Conservation (phyloP, 2,329 filamentous ascomycete genomes). For the Aureobasidium leucospermi region DNA sequence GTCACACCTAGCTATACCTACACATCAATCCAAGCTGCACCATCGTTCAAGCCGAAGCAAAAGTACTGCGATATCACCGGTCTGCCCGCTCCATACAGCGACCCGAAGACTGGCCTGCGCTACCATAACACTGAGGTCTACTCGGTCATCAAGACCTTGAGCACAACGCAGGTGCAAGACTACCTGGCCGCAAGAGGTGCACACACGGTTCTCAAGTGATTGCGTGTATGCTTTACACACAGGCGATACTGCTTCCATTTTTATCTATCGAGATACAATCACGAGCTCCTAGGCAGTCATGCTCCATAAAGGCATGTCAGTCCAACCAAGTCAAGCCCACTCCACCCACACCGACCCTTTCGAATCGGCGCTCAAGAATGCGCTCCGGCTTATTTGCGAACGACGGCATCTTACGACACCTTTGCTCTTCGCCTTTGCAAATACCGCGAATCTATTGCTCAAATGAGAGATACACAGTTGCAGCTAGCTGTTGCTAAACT, state of each 20-base stretch:
- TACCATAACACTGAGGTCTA: constrained; percentile 95
- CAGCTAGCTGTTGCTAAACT: constrained; percentile 19
- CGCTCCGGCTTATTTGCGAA: constrained; percentile 99
- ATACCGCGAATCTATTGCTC: constrained; percentile 22
- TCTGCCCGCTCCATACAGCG: constrained; percentile 80
- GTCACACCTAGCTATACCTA: constrained; percentile 69
- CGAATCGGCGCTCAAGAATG: constrained; percentile 73
- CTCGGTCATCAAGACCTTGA: constrained; percentile 68
- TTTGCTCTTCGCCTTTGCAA: constrained; percentile 60
- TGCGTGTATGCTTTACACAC: not conserved
- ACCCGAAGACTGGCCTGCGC: constrained; percentile 87
- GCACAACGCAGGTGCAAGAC: constrained; percentile 75
- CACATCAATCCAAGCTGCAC: constrained; percentile 92
- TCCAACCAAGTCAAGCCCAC: constrained; percentile 93
- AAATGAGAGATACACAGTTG: constrained; percentile 22
- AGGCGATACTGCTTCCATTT: not conserved
- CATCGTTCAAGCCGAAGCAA: constrained; percentile 69
- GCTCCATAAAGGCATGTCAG: constrained; percentile 48
- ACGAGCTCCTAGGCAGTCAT: not conserved
- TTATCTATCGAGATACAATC: not conserved
- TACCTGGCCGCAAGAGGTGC: constrained; percentile 86
- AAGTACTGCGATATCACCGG: constrained; percentile 97
- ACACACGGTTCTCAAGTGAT: constrained; percentile 84
- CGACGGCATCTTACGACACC: constrained; percentile 27
- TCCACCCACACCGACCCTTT: constrained; percentile 80